Evolutionary conservation across 1,284 basidiomycete genomes (phyloP).

Genomic region (Cutaneotrichosporon cutaneum): DNA sequence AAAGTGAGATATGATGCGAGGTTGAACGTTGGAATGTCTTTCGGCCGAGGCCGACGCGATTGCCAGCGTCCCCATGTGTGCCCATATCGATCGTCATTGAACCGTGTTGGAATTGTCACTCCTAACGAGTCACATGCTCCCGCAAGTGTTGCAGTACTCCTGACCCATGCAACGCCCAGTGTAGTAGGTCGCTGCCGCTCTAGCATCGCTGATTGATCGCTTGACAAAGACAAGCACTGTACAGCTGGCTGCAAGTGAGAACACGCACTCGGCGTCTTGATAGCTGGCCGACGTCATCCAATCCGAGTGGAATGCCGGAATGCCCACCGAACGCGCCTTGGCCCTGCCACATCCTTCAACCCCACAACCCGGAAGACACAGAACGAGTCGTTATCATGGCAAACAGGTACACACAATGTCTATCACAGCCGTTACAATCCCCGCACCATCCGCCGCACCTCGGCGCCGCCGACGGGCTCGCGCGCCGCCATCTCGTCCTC

Average conservation of each 20-base stretch:
- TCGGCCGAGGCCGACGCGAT: neutral
- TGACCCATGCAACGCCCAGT: too few species aligned
- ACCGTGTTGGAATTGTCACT: neutral
- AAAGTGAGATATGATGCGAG: neutral
- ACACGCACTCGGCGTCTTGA: too few species aligned
- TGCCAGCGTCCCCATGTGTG: too few species aligned
- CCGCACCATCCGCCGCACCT: conserved; percentile 45
- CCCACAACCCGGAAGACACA: too few species aligned
- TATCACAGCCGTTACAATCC: conserved; percentile 3
- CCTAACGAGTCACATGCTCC: neutral
- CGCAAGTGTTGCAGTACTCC: too few species aligned
- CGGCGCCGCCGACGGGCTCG: conserved; percentile 33
- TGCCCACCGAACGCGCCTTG: too few species aligned
- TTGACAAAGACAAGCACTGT: too few species aligned
- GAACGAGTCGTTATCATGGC: neutral
- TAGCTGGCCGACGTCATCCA: too few species aligned
- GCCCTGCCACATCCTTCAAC: neutral
- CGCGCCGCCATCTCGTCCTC: conserved; percentile 55
- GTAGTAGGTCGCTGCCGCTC: too few species aligned
- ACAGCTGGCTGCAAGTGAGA: neutral
- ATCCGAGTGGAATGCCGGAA: neutral
- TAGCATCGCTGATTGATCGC: too few species aligned
- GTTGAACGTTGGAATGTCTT: neutral
- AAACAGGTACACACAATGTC: neutral
- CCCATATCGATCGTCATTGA: too few species aligned